These are phyloP conservation scores for Cercospora zeae-maydis DNA, from an alignment of 2,329 filamentous ascomycete species.

Conservation along the genomic window DNA sequence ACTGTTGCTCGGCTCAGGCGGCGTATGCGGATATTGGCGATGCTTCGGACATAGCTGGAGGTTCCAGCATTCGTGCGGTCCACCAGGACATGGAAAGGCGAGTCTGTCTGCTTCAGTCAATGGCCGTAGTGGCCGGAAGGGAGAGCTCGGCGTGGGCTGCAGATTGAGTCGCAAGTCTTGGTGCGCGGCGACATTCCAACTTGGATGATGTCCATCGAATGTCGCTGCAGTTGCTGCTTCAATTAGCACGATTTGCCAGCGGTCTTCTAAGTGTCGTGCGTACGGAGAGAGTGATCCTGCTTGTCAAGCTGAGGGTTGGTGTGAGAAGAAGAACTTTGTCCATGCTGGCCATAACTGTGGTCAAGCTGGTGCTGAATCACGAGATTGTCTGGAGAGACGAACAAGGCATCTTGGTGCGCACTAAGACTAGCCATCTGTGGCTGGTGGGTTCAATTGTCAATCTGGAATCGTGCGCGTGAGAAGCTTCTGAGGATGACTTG, in stretches of 20 bases:
- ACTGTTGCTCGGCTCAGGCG: not conserved
- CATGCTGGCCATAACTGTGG: slow-evolving; percentile 6
- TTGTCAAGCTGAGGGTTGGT: not conserved
- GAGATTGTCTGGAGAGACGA: slow-evolving; percentile 23
- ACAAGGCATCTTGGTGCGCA: slow-evolving; percentile 16
- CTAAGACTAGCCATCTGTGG: not conserved
- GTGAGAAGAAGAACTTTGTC: slow-evolving; percentile 11
- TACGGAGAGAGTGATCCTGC: not conserved
- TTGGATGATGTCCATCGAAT: slow-evolving; percentile 10
- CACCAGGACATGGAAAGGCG: slow-evolving; percentile 20
- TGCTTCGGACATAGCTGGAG: slow-evolving; percentile 21
- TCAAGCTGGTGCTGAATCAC: slow-evolving; percentile 18
- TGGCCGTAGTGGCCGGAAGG: slow-evolving; percentile 16
- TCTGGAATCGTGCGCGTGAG: not conserved
- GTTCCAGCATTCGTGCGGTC: slow-evolving; percentile 22
- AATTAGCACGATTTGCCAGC: not conserved
- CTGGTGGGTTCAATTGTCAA: not conserved
- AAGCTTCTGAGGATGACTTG: not conserved
- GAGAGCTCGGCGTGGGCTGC: slow-evolving; percentile 21
- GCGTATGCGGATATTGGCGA: slow-evolving; percentile 8
- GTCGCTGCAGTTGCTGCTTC: not conserved
- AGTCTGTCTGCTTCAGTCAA: slow-evolving; percentile 21
- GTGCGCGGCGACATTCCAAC: slow-evolving; percentile 13
- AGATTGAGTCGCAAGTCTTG: slow-evolving; percentile 15
- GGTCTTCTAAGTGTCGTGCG: not conserved